Evolutionary conservation across 2,329 filamentous ascomycete species (phyloP), one percentile per base, ranked within the genome.

Genomic region (Beauveria caledonica): DNA sequence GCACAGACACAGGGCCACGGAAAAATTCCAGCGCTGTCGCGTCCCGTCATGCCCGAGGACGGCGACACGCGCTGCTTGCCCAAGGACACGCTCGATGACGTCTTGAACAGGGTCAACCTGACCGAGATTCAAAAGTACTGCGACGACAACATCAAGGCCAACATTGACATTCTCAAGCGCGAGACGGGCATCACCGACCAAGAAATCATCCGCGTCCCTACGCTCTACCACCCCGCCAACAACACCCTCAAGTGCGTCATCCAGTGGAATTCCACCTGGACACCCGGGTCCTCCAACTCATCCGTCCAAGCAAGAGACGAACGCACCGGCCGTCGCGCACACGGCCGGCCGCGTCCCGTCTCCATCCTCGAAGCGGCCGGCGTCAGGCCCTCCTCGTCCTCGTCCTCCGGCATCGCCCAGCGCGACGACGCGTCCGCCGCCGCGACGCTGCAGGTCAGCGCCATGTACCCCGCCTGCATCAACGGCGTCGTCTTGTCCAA

Each of bases 121-220:
- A 53, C 58, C 0, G 29, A 13, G 0, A 33, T 63, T 3, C 66
- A 70, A 36, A 42, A 63, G 19, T 21, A 55, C 8, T 45, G 61
- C 0, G 62, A 63, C 2, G 36, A 64, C 9, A 60, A 60, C 4
- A 69, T 70, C 17, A 61, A 67, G 17, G 58, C 40, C 0, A 70
- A 70, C 17, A 25, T 70, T 0, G 55, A 60, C 1, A 65, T 66
- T 1, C 52, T 70, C 11, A 67, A 66, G 54, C 42, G 33, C 0
- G 68, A 68, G 61, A 69, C 66, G 2, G 67, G 66, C 1, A 46
- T 70, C 27, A 65, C 63, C 0, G 60, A 68, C 0, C 53, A 57
- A 1, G 68, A 70, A 1, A 66, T 70, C 8, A 44, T 66, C 23
- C 66, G 66, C 1, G 53, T 70, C 0, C 67, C 68, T 0, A 36